Percentiles rank a stretch among this genome's conserved stretches.
Evolutionary conservation across 2,329 filamentous ascomycete genomes (phyloP).

Genomic region (Neoarthrinium moseri): DNA sequence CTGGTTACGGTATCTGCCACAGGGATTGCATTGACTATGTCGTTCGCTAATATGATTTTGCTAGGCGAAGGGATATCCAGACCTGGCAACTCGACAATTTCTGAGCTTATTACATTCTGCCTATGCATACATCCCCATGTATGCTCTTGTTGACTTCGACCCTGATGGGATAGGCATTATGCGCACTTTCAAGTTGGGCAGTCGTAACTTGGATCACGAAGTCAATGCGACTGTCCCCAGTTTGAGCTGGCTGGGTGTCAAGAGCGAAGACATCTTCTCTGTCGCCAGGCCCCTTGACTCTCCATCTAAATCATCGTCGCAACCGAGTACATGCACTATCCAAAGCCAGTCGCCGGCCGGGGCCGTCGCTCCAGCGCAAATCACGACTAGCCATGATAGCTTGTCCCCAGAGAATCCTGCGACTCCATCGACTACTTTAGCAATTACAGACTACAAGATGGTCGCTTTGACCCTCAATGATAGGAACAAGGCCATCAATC

Average conservation of each 20-base stretch:
- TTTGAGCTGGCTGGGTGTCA: constrained; percentile 66
- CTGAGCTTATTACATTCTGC: constrained; percentile 50
- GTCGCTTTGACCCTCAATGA: constrained; percentile 52
- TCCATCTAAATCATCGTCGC: background rate
- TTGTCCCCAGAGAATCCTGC: too few species aligned
- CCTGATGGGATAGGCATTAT: constrained; percentile 75
- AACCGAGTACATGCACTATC: constrained; percentile 5
- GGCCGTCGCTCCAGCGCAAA: too few species aligned
- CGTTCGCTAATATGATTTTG: background rate
- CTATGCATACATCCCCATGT: constrained; percentile 53
- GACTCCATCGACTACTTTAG: too few species aligned
- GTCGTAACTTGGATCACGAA: constrained; percentile 62
- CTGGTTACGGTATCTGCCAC: constrained; percentile 58
- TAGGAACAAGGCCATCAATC: constrained; percentile 52
- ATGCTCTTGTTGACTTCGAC: constrained; percentile 71
- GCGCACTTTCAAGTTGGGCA: constrained; percentile 71
- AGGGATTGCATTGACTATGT: too few species aligned
- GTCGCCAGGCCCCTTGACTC: background rate
- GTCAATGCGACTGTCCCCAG: constrained; percentile 44
- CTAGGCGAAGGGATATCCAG: constrained; percentile 80
- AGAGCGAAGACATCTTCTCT: constrained; percentile 37
- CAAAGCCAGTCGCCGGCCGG: too few species aligned
- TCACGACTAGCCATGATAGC: too few species aligned
- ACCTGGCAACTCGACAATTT: constrained; percentile 68
- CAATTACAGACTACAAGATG: constrained; percentile 20